phyloP scores from a whole-genome alignment of 306 rosid genomes.

The Rosa rugosa region DNA sequence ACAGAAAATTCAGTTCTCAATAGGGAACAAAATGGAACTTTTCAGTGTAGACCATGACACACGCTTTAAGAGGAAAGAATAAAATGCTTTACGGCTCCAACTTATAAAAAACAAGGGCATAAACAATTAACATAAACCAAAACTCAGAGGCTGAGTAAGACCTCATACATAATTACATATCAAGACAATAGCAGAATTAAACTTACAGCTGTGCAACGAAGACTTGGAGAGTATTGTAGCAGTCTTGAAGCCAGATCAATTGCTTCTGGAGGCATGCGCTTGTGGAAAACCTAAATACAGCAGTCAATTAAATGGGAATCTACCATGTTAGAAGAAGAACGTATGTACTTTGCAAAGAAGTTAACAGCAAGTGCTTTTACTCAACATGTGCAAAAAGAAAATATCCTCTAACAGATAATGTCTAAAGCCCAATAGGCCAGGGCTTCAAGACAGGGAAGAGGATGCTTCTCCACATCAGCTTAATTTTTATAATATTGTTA shows the following conservation, averaged over 20 bases:
- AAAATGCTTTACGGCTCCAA: no score
- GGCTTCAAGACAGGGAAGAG: constrained; percentile 4
- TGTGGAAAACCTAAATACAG: constrained; percentile 74
- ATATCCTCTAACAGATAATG: neutral
- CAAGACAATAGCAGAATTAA: constrained; percentile 8
- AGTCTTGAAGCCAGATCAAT: constrained; percentile 91
- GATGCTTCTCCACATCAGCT: neutral
- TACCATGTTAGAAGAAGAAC: neutral
- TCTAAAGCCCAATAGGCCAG: neutral
- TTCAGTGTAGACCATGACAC: neutral
- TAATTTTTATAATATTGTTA: constrained; percentile 2
- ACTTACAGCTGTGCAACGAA: constrained; percentile 94
- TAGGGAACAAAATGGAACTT: no score
- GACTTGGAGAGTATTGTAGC: constrained; percentile 92
- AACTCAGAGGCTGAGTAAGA: neutral
- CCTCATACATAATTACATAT: neutral
- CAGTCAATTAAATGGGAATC: neutral
- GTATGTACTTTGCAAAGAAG: neutral
- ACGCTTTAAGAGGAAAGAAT: neutral
- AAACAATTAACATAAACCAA: neutral
- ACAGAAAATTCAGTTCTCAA: neutral
- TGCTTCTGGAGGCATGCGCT: constrained; percentile 97
- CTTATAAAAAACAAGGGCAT: no score
- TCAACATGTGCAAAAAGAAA: neutral
- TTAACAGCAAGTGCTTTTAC: neutral